Evolutionary conservation across 148 eudicot genomes (phyloP).

Genomic region (Arctostaphylos glauca): DNA sequence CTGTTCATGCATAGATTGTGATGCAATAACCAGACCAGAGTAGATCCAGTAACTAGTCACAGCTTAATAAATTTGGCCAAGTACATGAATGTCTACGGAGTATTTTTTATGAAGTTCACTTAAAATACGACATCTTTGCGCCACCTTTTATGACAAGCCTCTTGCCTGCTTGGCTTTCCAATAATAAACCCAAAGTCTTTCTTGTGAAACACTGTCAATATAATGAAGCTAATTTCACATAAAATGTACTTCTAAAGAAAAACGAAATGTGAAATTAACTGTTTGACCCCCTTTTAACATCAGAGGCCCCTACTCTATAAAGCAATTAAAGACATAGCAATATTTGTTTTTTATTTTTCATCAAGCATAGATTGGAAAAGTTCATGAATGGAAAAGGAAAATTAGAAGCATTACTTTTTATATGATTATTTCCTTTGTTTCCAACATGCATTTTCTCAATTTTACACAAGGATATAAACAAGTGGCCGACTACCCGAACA

Average conservation of each 20-base stretch:
- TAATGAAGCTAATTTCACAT: not conserved
- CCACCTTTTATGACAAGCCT: not conserved
- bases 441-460: not conserved
- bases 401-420: not conserved
- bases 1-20: not conserved
- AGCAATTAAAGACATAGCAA: not conserved
- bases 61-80: not conserved
- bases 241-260: not conserved
- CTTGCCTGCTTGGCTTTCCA: not conserved
- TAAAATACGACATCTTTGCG: not conserved
- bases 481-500: not conserved
- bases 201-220: not conserved
- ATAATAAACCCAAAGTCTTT: not conserved
- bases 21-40: conserved; percentile 1
- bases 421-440: not conserved
- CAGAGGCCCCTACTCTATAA: not conserved
- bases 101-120: conserved; percentile 1
- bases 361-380: not conserved
- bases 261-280: not conserved
- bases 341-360: not conserved
- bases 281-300: not conserved
- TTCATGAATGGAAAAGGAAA: not conserved
- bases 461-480: not conserved
- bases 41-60: not conserved
- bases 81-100: not conserved